These are phyloP conservation scores for Perkinsus chesapeaki DNA, from an alignment of 169 alveolate species.

Conservation along the genomic window DNA sequence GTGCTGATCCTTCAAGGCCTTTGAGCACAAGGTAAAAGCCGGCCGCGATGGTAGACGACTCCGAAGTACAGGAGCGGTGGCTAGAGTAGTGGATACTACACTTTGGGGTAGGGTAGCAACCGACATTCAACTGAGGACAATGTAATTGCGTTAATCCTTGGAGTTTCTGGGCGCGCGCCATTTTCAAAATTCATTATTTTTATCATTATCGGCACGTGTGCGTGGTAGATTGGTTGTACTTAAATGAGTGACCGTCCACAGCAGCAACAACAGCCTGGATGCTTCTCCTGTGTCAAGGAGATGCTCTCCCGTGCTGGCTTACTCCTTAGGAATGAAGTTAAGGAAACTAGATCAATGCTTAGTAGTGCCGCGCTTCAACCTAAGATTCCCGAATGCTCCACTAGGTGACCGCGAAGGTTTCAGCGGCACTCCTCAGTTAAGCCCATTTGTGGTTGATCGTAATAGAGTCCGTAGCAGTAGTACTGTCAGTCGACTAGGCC, in stretches of 20 bases:
- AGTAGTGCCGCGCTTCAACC: background rate
- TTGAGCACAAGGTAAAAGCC: background rate
- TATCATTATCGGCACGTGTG: background rate
- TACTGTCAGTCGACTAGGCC: background rate
- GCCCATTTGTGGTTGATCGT: background rate
- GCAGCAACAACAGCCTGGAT: background rate
- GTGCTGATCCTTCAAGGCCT: background rate
- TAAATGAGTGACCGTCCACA: background rate
- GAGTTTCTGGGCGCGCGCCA: background rate
- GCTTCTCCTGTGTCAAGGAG: background rate
- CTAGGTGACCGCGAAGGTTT: background rate
- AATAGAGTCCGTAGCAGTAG: background rate
- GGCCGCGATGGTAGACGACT: background rate
- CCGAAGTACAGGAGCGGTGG: background rate
- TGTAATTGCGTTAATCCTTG: background rate
- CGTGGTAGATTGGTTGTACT: background rate
- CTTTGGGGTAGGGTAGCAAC: background rate
- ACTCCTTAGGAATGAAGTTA: background rate
- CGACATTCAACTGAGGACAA: background rate
- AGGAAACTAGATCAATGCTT: background rate
- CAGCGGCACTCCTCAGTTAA: background rate
- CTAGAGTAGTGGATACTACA: background rate
- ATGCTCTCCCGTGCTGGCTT: background rate
- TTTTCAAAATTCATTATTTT: background rate
- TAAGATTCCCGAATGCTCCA: background rate